phyloP scores from a whole-genome alignment of 371 early-diverging fungal species.

The Capillidium heterosporum region DNA sequence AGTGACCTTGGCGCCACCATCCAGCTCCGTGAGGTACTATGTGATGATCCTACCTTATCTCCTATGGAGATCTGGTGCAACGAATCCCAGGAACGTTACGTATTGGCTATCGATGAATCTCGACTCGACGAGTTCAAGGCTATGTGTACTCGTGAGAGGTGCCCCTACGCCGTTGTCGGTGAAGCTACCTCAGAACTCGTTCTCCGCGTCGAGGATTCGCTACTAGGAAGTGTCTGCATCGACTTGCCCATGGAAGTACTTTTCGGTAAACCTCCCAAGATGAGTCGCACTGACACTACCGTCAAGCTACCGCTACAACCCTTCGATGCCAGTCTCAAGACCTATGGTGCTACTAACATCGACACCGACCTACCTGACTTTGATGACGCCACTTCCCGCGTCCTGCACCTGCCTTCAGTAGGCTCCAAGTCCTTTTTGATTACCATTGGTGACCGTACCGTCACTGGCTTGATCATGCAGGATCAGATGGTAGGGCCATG shows the following conservation, averaged over 20 bases:
- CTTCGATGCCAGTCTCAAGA: conserved; percentile 39
- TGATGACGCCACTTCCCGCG: conserved; percentile 47
- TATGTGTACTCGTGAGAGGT: conserved; percentile 80
- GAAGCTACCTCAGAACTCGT: conserved; percentile 68
- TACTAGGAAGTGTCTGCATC: conserved; percentile 47
- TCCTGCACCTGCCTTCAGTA: conserved; percentile 73
- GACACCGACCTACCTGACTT: conserved; percentile 17
- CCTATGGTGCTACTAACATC: conserved; percentile 25
- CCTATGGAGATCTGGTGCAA: conserved; percentile 99
- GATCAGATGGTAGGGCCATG: conserved; percentile 96
- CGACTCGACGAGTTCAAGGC: conserved; percentile 42
- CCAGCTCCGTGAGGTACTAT: conserved; percentile 71
- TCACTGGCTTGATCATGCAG: conserved; percentile 83
- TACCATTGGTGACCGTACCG: conserved; percentile 90
- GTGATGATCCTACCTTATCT: conserved; percentile 77
- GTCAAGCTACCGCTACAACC: conserved; percentile 24
- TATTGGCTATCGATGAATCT: conserved; percentile 61
- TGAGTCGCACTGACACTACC: conserved; percentile 56
- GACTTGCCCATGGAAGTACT: conserved; percentile 87
- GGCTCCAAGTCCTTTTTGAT: conserved; percentile 87
- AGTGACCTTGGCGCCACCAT: conserved; percentile 75
- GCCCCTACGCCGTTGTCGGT: conserved; percentile 82
- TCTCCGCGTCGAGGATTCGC: conserved; percentile 58
- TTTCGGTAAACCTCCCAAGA: conserved; percentile 91
- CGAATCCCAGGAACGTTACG: conserved; percentile 94